A percentile compares a stretch with the other conserved stretches of the same genome.
These are phyloP conservation scores for Metrosideros polymorpha DNA, from an alignment of 441 rosid genomes.

Conservation along the genomic window DNA sequence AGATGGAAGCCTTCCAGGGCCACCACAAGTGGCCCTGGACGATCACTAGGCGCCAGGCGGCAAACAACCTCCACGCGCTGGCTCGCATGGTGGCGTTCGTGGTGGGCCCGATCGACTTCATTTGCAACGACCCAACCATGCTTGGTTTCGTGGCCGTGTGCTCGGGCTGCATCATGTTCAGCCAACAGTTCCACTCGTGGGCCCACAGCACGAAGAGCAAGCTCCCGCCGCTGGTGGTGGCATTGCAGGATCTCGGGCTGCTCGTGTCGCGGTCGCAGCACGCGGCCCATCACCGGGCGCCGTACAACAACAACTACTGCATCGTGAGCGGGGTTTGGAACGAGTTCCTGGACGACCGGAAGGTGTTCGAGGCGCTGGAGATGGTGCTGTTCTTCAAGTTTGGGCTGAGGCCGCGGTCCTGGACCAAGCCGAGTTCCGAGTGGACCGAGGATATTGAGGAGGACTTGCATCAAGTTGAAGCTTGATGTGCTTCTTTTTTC, in stretches of 20 bases:
- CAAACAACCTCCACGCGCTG: constrained; percentile 45
- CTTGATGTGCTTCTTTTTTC: not conserved
- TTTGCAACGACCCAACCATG: constrained; percentile 30
- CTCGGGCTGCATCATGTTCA: constrained; percentile 77
- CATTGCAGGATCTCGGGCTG: constrained; percentile 58
- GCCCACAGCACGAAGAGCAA: constrained; percentile 87
- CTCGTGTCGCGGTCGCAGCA: constrained; percentile 65
- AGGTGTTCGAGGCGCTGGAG: constrained; percentile 62
- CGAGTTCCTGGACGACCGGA: constrained; percentile 44
- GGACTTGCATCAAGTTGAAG: not conserved
- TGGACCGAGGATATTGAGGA: constrained; percentile 50
- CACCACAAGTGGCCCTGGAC: constrained; percentile 93
- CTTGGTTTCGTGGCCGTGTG: constrained; percentile 42
- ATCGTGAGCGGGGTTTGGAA: constrained; percentile 87
- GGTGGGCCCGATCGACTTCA: not conserved
- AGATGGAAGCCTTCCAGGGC: constrained; percentile 84
- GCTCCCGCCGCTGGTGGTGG: constrained; percentile 52
- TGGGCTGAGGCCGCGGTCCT: constrained; percentile 65
- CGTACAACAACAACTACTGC: constrained; percentile 82
- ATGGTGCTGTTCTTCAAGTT: constrained; percentile 54
- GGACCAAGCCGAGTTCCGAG: constrained; percentile 60
- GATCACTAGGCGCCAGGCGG: constrained; percentile 69
- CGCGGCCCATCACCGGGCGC: constrained; percentile 63
- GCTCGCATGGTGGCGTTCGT: constrained; percentile 1
- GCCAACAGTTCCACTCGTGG: constrained; percentile 97